Conservation (phyloP, 75 land plant species). For the Azolla pinnata region DNA sequence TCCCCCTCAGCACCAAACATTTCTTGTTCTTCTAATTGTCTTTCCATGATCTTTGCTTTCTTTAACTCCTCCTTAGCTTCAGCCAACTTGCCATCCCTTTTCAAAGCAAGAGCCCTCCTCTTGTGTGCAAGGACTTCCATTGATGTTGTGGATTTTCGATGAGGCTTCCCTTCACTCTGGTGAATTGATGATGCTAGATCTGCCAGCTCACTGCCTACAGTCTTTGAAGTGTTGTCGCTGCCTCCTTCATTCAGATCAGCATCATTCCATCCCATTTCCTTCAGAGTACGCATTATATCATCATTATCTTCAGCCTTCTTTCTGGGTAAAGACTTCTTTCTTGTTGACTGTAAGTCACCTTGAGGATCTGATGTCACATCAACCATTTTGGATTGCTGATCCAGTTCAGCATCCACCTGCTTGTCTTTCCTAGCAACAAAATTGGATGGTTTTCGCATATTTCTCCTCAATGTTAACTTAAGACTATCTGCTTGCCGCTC, state of each 20-base stretch:
- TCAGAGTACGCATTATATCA: slow-evolving; percentile 56
- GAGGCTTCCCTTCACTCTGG: slow-evolving; percentile 3
- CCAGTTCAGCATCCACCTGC: neutral
- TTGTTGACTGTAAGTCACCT: neutral
- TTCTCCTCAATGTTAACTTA: slow-evolving; percentile 52
- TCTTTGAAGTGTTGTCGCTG: slow-evolving; percentile 28
- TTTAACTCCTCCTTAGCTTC: slow-evolving; percentile 96
- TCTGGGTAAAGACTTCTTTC: neutral
- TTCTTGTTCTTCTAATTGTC: slow-evolving; percentile 64
- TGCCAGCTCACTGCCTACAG: slow-evolving; percentile 55
- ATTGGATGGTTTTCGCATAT: slow-evolving; percentile 29
- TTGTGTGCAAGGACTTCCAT: slow-evolving; percentile 65
- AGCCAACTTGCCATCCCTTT: slow-evolving; percentile 70
- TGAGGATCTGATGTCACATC: neutral
- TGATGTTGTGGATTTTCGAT: neutral
- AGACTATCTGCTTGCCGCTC: slow-evolving; percentile 79
- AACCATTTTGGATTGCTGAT: neutral
- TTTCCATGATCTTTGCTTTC: slow-evolving; percentile 79
- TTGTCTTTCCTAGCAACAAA: slow-evolving; percentile 11
- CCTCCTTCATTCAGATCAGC: slow-evolving; percentile 55
- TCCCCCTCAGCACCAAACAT: slow-evolving; percentile 39
- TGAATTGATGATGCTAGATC: slow-evolving; percentile 7
- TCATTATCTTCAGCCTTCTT: slow-evolving; percentile 33
- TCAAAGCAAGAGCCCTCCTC: slow-evolving; percentile 65
- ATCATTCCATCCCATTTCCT: slow-evolving; percentile 90